Base-by-base conservation (phyloP, 164 flowering plant genomes). In the Aristolochia contorta region DNA sequence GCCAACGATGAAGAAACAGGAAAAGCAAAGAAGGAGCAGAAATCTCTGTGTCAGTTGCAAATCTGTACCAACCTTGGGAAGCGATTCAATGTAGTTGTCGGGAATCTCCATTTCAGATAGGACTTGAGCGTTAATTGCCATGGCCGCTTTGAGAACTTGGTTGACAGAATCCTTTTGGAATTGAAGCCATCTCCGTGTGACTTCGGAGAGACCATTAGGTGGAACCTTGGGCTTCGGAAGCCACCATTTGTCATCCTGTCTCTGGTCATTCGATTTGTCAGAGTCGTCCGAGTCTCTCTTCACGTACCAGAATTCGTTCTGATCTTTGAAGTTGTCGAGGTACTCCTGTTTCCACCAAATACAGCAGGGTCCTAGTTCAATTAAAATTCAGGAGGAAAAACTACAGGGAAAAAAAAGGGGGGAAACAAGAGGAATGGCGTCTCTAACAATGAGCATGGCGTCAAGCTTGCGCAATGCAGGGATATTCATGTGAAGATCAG, bases 391-490 rank as follows among this genome's bases (percentile, higher is more conserved):
- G 43, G 9, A 30, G 14, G 12, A 3, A 41, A 14, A 12, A n/a
- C n/a, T n/a, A n/a, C 0, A 47, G 19, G 18, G 7, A 9, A 54
- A 37, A n/a, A n/a, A n/a, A n/a, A n/a, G n/a, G n/a, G 6, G 46
- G 16, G 20, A 4, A 60, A 10, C 45, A 18, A 53, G 57, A 50
- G 14, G 22, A 46, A 27, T 60, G 30, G 51, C 52, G 54, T n/a
- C 62, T 69, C 90, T 77, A 71, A 89, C 98, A 62, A 89, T 69
- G 16, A 92, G 91, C 88, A 89, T 82, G 19, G 87, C 83, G 58
- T 92, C 98, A 13, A 92, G 93, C 75, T 89, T 87, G 46, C 85
- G 80, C 51, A 92, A 72, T 30, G 96, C 96, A 0, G 96, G 98
- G 47, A 92, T 84, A 74, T 86, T 86, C 83, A 92, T 79, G 47